Evolutionary conservation across 139 green algal species (phyloP), one percentile per base, ranked within the genome.

Genomic region (Parachlorella kessleri): DNA sequence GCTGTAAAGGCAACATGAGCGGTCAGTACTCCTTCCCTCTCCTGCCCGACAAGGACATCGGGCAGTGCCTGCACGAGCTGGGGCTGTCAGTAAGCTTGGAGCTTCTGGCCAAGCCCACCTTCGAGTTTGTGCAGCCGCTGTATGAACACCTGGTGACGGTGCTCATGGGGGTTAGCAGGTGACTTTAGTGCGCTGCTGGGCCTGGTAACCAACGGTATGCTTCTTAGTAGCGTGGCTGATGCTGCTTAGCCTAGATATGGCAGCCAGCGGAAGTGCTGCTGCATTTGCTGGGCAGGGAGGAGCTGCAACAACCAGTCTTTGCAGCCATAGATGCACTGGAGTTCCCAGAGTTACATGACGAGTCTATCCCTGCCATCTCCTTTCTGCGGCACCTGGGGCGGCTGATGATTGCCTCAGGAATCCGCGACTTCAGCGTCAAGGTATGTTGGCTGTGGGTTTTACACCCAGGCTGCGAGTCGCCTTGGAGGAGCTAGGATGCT

Each of bases 271-370:
- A n/a, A n/a, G n/a, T 53, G 9, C 38, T n/a, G n/a, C n/a, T n/a
- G n/a, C n/a, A n/a, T n/a, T n/a, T n/a, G n/a, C n/a, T n/a, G 2
- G 63, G 59, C 80, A 95, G 94, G 67, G 95, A 97, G 72, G 93
- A 98, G 75, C 85, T 98, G 67, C 92, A 92, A 66, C 92, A 97
- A 84, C 95, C 95, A 8, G 84, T 96, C 26, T 97, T 97, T 74
- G 80, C 83, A 28, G 93, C 92, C 1, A 95, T 96, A 38, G 93
- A 94, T 40, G 88, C 80, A 1, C 86, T 98, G 41, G 94, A 98
- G 82, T 98, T 89, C 78, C 95, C 95, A 7, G 95, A 98, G 88
- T 90, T 98, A 55, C 94, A 98, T 78, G 94, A 98, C 37, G 94
- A 97, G 68, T 95, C 91, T 48, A 96, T 98, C 26, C 88, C 90